phyloP scores from a whole-genome alignment of 768 basidiomycete species.

The Asterophora lycoperdoides region DNA sequence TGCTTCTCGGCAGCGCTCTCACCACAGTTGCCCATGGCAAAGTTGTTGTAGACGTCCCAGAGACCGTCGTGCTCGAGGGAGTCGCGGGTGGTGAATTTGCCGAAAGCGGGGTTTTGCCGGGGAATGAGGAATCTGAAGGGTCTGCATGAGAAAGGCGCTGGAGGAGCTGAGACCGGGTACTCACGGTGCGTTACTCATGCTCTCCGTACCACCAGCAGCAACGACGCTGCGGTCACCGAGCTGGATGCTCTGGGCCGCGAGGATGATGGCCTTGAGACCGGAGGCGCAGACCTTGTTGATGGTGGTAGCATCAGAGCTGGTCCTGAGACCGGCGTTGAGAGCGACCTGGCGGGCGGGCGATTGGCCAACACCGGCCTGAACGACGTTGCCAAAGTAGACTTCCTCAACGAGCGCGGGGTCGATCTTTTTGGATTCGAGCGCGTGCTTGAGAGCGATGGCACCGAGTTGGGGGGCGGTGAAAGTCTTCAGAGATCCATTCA shows the following conservation, averaged over 20 bases:
- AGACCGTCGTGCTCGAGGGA: constrained; percentile 91
- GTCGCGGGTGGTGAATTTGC: constrained; percentile 84
- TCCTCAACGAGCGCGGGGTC: constrained; percentile 86
- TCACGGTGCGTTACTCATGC: constrained; percentile 98
- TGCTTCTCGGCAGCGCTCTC: constrained; percentile 82
- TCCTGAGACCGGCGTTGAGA: constrained; percentile 79
- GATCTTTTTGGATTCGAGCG: constrained; percentile 74
- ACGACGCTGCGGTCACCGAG: constrained; percentile 83
- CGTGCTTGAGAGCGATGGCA: constrained; percentile 83
- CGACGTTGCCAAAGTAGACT: constrained; percentile 95
- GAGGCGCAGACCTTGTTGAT: constrained; percentile 99
- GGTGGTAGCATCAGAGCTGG: constrained; percentile 92
- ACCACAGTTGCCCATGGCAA: constrained; percentile 97
- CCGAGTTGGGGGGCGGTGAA: constrained; percentile 93
- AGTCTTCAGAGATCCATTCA: constrained; percentile 85
- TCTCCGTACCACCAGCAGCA: constrained; percentile 97
- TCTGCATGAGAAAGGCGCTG: constrained; percentile 1
- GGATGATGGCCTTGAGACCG: constrained; percentile 92
- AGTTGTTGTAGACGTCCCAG: constrained; percentile 96
- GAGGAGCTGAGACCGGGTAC: constrained; percentile 30
- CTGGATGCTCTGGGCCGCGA: constrained; percentile 88
- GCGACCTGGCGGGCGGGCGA: constrained; percentile 97
- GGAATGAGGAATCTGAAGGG: constrained; percentile 69
- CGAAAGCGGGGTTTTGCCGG: constrained; percentile 78
- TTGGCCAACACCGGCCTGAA: constrained; percentile 97